Evolutionary conservation across 495 filamentous ascomycete species (phyloP), one percentile per base, ranked within the genome.

Genomic region (Xanthoparmelia taractica): DNA sequence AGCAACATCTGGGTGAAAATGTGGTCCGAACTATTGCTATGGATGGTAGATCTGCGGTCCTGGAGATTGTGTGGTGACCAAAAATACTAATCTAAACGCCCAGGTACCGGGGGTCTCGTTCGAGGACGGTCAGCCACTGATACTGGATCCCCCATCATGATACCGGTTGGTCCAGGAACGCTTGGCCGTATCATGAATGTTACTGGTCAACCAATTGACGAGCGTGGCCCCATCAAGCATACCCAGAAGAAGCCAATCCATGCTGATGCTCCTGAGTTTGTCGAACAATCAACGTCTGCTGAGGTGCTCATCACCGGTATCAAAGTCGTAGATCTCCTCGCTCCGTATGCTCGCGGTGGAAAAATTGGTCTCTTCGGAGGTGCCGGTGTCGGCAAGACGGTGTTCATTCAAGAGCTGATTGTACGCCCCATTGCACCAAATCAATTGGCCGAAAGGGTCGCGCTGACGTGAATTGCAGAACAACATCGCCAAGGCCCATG

Each of bases 351-450:
- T 80, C 94, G 94, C 92, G 94, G 94, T 89, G 94, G 94, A 86
- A 98, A 98, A 88, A 98, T 98, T 85, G 94, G 94, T 90, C 95
- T 98, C 74, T 98, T 98, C 82, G 94, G 94, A 82, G 94, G 94
- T 94, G 94, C 94, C 73, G 94, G 94, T 94, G 94, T 98, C 83
- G 94, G 94, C 80, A 98, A 98, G 89, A 98, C 94, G 76, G 94
- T 98, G 82, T 98, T 98, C 85, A 98, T 98, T 77, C 94, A 98
- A 85, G 94, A 98, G 82, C 80, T 98, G 75, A 98, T 98, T 79
- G 85, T 88, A 79, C 70, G 84, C 75, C 13, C 45, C 58, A 27
- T 25, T 15, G 57, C 23, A 38, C 50, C 63, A 69, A 61, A 59
- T 33, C 43, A 6, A 31, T 54, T 18, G 2, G 20, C 20, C 41